Evolutionary conservation across 2,329 filamentous ascomycete genomes (phyloP).

Genomic region (Diaporthe velutina): DNA sequence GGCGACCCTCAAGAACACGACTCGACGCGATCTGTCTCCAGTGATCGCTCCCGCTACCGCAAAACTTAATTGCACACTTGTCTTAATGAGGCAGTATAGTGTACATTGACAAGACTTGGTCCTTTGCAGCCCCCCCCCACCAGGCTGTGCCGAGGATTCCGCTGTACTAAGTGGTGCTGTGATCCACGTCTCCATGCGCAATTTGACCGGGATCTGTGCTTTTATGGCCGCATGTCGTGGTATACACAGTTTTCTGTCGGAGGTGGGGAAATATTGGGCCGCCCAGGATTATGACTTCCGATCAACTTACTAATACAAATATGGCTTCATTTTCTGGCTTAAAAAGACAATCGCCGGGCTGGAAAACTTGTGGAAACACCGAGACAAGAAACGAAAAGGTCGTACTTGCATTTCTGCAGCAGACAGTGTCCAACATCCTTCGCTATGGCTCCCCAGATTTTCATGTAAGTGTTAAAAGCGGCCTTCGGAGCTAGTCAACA

Average conservation of each 20-base stretch:
- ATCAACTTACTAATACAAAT: background rate
- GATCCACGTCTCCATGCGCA: background rate
- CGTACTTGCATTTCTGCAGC: background rate
- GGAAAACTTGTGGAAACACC: background rate
- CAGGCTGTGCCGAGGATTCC: background rate
- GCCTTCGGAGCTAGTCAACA: too few relatives aligned
- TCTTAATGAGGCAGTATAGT: background rate
- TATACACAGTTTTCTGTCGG: background rate
- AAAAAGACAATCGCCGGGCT: background rate
- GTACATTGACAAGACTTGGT: background rate
- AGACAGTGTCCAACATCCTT: background rate
- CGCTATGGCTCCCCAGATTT: background rate
- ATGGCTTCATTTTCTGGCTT: too few relatives aligned
- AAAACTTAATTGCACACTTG: background rate
- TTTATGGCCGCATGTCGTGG: background rate
- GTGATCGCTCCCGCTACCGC: background rate
- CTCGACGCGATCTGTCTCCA: background rate
- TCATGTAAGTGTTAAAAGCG: background rate
- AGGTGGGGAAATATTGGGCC: slow-evolving; percentile 1
- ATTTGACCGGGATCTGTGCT: background rate
- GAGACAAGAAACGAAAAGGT: background rate
- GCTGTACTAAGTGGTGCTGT: background rate
- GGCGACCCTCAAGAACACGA: background rate
- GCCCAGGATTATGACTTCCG: background rate
- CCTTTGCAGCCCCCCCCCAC: background rate